phyloP scores from a whole-genome alignment of 2,329 filamentous ascomycete species.

The Chrysoporthe austroafricana region DNA sequence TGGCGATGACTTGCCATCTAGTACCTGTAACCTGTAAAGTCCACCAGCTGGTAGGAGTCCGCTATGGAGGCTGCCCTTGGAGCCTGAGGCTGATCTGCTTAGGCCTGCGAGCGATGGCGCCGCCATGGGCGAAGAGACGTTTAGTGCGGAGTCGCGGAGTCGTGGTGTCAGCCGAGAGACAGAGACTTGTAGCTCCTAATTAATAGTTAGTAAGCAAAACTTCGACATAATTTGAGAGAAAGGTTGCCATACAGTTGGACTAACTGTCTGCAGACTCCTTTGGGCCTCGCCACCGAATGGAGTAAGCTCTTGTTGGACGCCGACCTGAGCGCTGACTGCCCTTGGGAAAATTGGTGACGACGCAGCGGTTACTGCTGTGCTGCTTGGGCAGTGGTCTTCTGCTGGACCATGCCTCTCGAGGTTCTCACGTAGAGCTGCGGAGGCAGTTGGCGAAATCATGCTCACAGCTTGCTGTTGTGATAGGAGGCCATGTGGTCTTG shows the following conservation, averaged over 20 bases:
- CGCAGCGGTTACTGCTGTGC: not conserved
- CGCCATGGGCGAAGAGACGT: not conserved
- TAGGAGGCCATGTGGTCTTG: conserved; percentile 3
- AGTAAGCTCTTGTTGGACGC: not conserved
- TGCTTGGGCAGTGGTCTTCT: not conserved
- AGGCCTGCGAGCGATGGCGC: not conserved
- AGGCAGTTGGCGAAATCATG: not conserved
- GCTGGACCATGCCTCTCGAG: no score
- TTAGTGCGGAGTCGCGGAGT: not conserved
- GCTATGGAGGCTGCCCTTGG: conserved; percentile 1
- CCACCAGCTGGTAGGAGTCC: not conserved
- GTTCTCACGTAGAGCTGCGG: not conserved
- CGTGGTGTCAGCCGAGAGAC: not conserved
- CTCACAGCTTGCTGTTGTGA: not conserved
- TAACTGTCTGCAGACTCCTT: conserved; percentile 12
- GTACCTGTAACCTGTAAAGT: not conserved
- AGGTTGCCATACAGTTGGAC: conserved; percentile 21
- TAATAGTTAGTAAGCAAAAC: conserved; percentile 21
- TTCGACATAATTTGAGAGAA: not conserved
- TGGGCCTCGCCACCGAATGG: conserved; percentile 10
- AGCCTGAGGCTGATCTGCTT: not conserved
- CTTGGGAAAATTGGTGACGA: conserved; percentile 14
- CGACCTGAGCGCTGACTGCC: not conserved
- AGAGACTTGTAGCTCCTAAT: conserved; percentile 17
- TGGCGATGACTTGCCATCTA: conserved; percentile 1